These are phyloP conservation scores for Elsinoe fawcettii DNA, from an alignment of 2,329 filamentous ascomycete genomes.

Conservation along the genomic window DNA sequence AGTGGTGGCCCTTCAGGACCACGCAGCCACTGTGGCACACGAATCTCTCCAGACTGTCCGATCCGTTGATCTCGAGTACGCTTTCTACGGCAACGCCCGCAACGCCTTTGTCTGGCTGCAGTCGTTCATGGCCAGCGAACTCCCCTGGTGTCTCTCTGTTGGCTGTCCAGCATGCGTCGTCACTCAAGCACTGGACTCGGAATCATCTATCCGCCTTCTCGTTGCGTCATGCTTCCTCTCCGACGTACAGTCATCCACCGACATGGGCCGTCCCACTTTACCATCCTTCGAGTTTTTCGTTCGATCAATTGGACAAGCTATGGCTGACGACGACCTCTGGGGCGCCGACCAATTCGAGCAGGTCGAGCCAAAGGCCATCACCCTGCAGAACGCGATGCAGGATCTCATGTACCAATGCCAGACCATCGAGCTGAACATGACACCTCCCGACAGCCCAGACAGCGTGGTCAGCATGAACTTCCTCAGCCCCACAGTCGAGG, in stretches of 20 bases:
- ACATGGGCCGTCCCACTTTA: slow-evolving; percentile 28
- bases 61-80: slow-evolving; percentile 48
- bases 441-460: slow-evolving; percentile 18
- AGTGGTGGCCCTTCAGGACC: slow-evolving; percentile 49
- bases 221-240: slow-evolving; percentile 43
- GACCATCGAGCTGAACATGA: slow-evolving; percentile 30
- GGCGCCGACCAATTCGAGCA: slow-evolving; percentile 37
- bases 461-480: slow-evolving; percentile 14
- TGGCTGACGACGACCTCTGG: slow-evolving; percentile 38
- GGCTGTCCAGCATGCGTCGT: slow-evolving; percentile 48
- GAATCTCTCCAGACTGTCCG: slow-evolving; percentile 42
- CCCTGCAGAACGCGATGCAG: slow-evolving; percentile 38
- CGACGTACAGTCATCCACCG: slow-evolving; percentile 32
- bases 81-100: slow-evolving; percentile 49
- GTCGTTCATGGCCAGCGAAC: slow-evolving; percentile 50
- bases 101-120: slow-evolving; percentile 53
- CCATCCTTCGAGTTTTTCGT: slow-evolving; percentile 36
- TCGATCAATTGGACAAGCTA: slow-evolving; percentile 35
- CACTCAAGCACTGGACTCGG: slow-evolving; percentile 38
- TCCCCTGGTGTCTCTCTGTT: slow-evolving; percentile 48
- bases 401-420: slow-evolving; percentile 39
- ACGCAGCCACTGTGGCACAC: slow-evolving; percentile 46
- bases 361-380: slow-evolving; percentile 37
- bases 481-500: slow-evolving; percentile 19
- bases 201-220: slow-evolving; percentile 40